A percentile compares a stretch with the other conserved stretches of the same genome.
Evolutionary conservation across 768 basidiomycete genomes (phyloP).

Genomic region (Tricholoma sp.): DNA sequence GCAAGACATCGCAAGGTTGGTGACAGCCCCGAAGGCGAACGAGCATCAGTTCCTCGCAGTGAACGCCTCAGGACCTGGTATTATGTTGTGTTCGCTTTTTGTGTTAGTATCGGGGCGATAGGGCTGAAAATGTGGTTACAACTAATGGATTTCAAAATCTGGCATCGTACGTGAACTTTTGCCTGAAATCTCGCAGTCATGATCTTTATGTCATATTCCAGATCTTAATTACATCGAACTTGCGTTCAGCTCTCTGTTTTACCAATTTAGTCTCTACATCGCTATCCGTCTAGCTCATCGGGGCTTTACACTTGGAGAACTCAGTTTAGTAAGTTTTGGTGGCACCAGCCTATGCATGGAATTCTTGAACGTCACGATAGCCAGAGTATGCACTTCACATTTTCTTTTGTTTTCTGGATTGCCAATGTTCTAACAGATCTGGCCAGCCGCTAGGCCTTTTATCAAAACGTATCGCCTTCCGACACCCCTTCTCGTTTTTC

Average conservation of each 20-base stretch:
- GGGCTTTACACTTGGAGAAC: slow-evolving; percentile 94
- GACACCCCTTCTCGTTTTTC: slow-evolving; percentile 87
- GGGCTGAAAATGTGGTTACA: slow-evolving; percentile 44
- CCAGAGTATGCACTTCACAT: slow-evolving; percentile 51
- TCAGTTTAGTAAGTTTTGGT: slow-evolving; percentile 84
- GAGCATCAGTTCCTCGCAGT: slow-evolving; percentile 70
- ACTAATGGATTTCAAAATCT: slow-evolving; percentile 43
- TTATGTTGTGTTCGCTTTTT: slow-evolving; percentile 60
- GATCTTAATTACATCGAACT: slow-evolving; percentile 79
- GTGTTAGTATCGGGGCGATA: slow-evolving; percentile 44
- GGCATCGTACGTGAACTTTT: slow-evolving; percentile 56
- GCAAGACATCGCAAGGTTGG: slow-evolving; percentile 35
- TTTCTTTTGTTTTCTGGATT: neutral
- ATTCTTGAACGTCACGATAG: slow-evolving; percentile 76
- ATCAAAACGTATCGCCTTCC: slow-evolving; percentile 92
- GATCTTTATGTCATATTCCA: slow-evolving; percentile 22
- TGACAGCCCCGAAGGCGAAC: slow-evolving; percentile 56
- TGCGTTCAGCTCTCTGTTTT: slow-evolving; percentile 68
- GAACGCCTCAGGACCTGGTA: slow-evolving; percentile 58
- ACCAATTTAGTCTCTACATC: slow-evolving; percentile 87
- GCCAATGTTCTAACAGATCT: slow-evolving; percentile 47
- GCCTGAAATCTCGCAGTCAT: neutral
- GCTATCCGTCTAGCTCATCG: slow-evolving; percentile 86
- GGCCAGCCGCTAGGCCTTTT: slow-evolving; percentile 72
- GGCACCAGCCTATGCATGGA: slow-evolving; percentile 86